Base-by-base conservation (phyloP, 2,329 filamentous ascomycete genomes). In the Beauveria sp. region DNA sequence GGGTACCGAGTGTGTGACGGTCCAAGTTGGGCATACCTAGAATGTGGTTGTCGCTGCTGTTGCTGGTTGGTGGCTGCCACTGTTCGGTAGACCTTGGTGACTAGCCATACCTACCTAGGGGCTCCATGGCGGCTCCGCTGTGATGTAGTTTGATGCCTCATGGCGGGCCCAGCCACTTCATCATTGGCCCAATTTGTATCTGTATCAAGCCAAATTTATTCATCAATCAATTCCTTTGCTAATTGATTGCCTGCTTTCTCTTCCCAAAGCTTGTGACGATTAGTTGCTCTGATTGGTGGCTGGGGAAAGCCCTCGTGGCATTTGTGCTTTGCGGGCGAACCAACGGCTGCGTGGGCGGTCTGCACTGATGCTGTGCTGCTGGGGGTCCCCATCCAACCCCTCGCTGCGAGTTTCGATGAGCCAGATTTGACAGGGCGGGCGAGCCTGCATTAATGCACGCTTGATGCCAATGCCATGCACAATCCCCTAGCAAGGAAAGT, bases 381-480 rank as follows among this genome's bases (percentile, higher is more conserved):
- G 20, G 18, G 54, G 31, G 45, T 18, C 6, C 18, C 18, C 28
- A 8, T 28, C 10, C 22, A 26, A 10, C 45, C 45, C 14, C 45
- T 12, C 38, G 20, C 40, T 28, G 18, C 24, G 14, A 38, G n/a
- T 18, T 16, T 54, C 54, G 54, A 57, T 57, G 26, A 12, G 24
- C 26, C 42, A 54, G 40, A 61, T 54, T 60, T 52, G 57, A 53
- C 48, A 49, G 31, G 28, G 49, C 58, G 50, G 42, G 50, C 50
- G 28, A 54, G 58, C 56, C 43, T 61, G 58, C 58, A 61, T 46
- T 28, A 48, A 61, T 31, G 58, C 50, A 52, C 38, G 40, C 34
- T 42, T 48, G 20, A 51, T 59, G 56, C 31, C 3, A 4, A 34
- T 31, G 9, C 43, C 57, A 60, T 60, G 57, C 57, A 60, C 57